Percentiles rank a stretch among this genome's conserved stretches.
Conservation (phyloP, 2,329 filamentous ascomycete genomes). For the Paecilomyces sp. region DNA sequence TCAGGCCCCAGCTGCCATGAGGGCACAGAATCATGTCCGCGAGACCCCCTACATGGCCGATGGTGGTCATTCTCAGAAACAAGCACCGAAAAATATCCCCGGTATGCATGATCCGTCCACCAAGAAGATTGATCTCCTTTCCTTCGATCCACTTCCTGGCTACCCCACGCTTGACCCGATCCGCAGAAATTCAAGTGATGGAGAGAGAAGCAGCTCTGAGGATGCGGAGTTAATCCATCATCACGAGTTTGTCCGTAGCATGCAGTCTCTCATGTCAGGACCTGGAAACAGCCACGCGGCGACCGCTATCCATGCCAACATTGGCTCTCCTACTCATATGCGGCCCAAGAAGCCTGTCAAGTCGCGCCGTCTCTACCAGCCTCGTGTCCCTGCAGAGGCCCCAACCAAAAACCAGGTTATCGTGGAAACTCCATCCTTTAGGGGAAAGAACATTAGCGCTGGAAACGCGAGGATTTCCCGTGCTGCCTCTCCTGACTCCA, state of each 20-base stretch:
- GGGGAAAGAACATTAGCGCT: slow-evolving; percentile 4
- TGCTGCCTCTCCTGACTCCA: slow-evolving; percentile 9
- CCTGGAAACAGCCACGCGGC: slow-evolving; percentile 2
- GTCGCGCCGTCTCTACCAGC: slow-evolving; percentile 16
- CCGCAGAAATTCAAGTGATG: slow-evolving; percentile 2
- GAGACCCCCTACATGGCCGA: slow-evolving; percentile 4
- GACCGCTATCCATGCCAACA: slow-evolving; percentile 5
- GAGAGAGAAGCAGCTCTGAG: slow-evolving; percentile 7
- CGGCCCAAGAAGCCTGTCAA: slow-evolving; percentile 11
- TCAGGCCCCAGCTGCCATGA: neutral
- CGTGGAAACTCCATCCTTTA: slow-evolving; percentile 4
- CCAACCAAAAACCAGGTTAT: slow-evolving; percentile 3
- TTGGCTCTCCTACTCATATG: slow-evolving; percentile 5
- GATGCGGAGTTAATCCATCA: slow-evolving; percentile 7
- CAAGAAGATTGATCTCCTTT: slow-evolving; percentile 16
- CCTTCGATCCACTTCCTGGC: slow-evolving; percentile 11
- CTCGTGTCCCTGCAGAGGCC: slow-evolving; percentile 6
- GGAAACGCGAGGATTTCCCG: slow-evolving; percentile 5
- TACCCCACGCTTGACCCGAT: slow-evolving; percentile 9
- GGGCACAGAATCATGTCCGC: slow-evolving; percentile 6
- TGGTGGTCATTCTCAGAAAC: slow-evolving; percentile 4
- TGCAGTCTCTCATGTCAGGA: slow-evolving; percentile 13
- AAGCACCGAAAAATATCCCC: slow-evolving; percentile 8
- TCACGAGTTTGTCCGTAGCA: slow-evolving; percentile 12
- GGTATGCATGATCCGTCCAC: neutral